Conservation (phyloP, 1,284 basidiomycete species). For the Ustilago tritici region DNA sequence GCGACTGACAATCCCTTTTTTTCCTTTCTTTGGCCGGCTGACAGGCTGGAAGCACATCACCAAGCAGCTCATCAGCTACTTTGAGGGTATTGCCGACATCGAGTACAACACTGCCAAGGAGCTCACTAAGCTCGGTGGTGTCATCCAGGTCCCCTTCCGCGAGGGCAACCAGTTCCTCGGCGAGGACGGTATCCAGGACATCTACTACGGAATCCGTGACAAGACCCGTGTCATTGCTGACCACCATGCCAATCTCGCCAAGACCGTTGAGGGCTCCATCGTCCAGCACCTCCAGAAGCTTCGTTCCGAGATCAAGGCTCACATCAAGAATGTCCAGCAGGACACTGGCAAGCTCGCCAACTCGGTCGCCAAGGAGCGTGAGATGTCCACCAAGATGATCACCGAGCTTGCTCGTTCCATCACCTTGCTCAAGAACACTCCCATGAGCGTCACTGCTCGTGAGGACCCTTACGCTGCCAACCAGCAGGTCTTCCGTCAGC, state of each 20-base stretch:
- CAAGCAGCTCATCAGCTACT: constrained; percentile 71
- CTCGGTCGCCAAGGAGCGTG: constrained; percentile 91
- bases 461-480: constrained; percentile 87
- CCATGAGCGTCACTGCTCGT: constrained; percentile 84
- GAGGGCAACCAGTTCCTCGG: constrained; percentile 78
- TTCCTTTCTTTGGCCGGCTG: background rate
- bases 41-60: constrained; percentile 92
- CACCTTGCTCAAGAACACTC: constrained; percentile 93
- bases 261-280: constrained; percentile 95
- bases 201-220: constrained; percentile 90
- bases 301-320: constrained; percentile 92
- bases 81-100: constrained; percentile 74
- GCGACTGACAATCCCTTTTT: constrained; percentile 6
- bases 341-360: constrained; percentile 96
- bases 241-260: constrained; percentile 94
- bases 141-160: constrained; percentile 96
- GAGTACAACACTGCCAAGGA: constrained; percentile 90
- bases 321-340: constrained; percentile 96
- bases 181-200: constrained; percentile 76
- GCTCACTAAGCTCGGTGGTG: constrained; percentile 93
- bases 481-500: constrained; percentile 84
- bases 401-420: constrained; percentile 89
- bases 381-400: constrained; percentile 86
- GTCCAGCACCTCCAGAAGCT: constrained; percentile 98
- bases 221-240: constrained; percentile 94